Percentiles rank a stretch among this genome's conserved stretches.
Conservation (phyloP, 208 protist species). For the Acanthamoeba lenticulata region DNA sequence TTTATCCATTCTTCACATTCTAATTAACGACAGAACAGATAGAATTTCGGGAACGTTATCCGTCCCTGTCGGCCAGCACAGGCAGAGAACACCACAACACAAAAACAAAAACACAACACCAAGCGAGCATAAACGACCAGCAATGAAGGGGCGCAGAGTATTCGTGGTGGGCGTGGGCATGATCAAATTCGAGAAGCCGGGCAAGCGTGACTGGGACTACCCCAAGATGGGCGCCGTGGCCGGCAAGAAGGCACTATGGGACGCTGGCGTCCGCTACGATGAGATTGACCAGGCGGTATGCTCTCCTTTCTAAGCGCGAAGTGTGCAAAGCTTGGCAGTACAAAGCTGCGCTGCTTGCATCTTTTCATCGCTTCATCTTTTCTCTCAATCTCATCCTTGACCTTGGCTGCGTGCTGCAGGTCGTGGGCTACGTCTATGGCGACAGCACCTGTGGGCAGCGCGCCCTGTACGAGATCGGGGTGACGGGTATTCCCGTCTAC, state of each 20-base stretch:
- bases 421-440: conserved; percentile 71
- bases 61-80: too few species aligned
- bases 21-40: too few species aligned
- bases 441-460: conserved; percentile 80
- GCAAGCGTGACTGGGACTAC: conserved; percentile 74
- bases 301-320: background rate
- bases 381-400: background rate
- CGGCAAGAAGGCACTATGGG: conserved; percentile 72
- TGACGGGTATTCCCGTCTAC: conserved; percentile 77
- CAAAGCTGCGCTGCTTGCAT: too few species aligned
- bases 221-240: conserved; percentile 76
- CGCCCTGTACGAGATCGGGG: conserved; percentile 75
- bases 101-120: too few species aligned
- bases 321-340: too few species aligned
- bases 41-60: too few species aligned
- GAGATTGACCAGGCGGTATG: conserved; percentile 69
- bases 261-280: conserved; percentile 66
- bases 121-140: too few species aligned
- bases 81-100: too few species aligned
- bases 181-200: conserved; percentile 82
- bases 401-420: background rate
- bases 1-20: too few species aligned
- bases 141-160: conserved; percentile 52
- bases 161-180: conserved; percentile 79
- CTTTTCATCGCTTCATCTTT: background rate